Conservation (phyloP, 805 yeast species). For the Candida suzukii region DNA sequence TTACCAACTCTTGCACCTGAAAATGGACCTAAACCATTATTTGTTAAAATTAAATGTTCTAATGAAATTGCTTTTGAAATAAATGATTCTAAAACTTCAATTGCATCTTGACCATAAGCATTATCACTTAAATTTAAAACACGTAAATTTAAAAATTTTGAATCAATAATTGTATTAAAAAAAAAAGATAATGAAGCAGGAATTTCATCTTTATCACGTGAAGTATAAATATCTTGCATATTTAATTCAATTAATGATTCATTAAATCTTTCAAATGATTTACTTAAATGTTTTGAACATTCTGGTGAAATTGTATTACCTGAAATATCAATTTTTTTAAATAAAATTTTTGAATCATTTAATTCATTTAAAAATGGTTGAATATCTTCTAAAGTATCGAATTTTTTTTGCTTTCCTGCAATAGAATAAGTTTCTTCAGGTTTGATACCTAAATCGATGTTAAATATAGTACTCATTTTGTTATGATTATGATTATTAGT, state of each 20-base stretch:
- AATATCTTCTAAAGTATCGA: slow-evolving; percentile 67
- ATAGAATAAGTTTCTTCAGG: slow-evolving; percentile 50
- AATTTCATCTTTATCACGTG: slow-evolving; percentile 90
- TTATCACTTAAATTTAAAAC: slow-evolving; percentile 86
- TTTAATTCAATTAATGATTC: slow-evolving; percentile 59
- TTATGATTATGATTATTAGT: too few species aligned
- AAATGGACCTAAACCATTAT: slow-evolving; percentile 97
- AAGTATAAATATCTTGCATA: slow-evolving; percentile 90
- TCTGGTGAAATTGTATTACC: slow-evolving; percentile 95
- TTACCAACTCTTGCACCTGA: slow-evolving; percentile 94
- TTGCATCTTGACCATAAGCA: slow-evolving; percentile 94
- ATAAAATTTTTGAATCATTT: slow-evolving; percentile 23
- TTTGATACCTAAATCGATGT: slow-evolving; percentile 31
- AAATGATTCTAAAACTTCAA: slow-evolving; percentile 79
- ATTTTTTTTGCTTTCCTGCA: slow-evolving; percentile 69
- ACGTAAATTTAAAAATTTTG: slow-evolving; percentile 59
- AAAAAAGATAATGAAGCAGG: slow-evolving; percentile 72
- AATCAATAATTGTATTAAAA: slow-evolving; percentile 52
- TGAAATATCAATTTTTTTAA: slow-evolving; percentile 62
- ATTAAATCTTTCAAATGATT: slow-evolving; percentile 34
- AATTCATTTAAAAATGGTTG: slow-evolving; percentile 62
- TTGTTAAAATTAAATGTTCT: slow-evolving; percentile 81
- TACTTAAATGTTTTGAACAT: slow-evolving; percentile 69
- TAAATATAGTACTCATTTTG: slow-evolving; percentile 27
- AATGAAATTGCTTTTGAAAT: slow-evolving; percentile 69